phyloP scores from a whole-genome alignment of 768 basidiomycete genomes.

The Lentinula sp. region DNA sequence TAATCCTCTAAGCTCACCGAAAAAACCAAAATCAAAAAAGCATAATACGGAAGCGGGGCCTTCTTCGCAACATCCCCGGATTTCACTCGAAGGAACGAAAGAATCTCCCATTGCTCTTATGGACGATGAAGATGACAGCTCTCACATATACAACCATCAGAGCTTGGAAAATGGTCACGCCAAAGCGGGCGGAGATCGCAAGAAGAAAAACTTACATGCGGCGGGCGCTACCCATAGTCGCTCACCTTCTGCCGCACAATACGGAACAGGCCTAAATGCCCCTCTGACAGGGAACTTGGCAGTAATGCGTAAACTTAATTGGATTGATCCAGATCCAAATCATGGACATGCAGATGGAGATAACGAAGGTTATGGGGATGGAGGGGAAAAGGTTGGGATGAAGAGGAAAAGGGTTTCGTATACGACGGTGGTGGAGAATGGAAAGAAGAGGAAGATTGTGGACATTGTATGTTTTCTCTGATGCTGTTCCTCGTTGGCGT shows the following conservation, averaged over 20 bases:
- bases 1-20: slow-evolving; percentile 42
- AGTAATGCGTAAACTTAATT: slow-evolving; percentile 4
- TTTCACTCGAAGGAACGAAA: slow-evolving; percentile 26
- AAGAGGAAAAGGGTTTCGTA: slow-evolving; percentile 38
- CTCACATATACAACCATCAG: neutral
- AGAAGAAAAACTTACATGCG: neutral
- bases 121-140: slow-evolving; percentile 26
- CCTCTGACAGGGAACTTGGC: slow-evolving; percentile 5
- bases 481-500: neutral
- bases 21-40: slow-evolving; percentile 70
- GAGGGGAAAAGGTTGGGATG: slow-evolving; percentile 1
- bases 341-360: slow-evolving; percentile 5
- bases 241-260: neutral
- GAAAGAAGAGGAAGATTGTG: slow-evolving; percentile 68
- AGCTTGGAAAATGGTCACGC: slow-evolving; percentile 1
- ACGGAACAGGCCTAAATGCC: slow-evolving; percentile 3
- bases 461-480: slow-evolving; percentile 47
- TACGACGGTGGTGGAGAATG: slow-evolving; percentile 44
- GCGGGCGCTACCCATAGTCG: neutral
- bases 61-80: neutral
- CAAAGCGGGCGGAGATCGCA: neutral
- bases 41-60: neutral
- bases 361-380: neutral
- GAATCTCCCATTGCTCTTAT: slow-evolving; percentile 45
- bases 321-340: slow-evolving; percentile 1